These are phyloP conservation scores for Fomitopsis betulina DNA, from an alignment of 1,284 basidiomycete species.

Conservation along the genomic window DNA sequence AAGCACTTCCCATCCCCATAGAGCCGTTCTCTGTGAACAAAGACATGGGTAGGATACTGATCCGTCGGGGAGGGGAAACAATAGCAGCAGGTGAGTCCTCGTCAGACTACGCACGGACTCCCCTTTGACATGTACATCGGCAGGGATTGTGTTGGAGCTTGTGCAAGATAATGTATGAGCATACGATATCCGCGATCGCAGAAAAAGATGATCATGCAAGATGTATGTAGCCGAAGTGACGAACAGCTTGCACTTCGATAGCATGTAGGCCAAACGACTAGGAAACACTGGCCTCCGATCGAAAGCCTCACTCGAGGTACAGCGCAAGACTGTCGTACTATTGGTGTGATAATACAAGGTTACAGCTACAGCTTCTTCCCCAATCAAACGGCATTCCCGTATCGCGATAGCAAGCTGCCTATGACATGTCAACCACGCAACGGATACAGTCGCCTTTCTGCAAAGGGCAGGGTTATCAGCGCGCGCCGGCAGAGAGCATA, in stretches of 20 bases:
- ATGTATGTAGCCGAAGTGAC: background rate
- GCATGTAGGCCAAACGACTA: too few relatives aligned
- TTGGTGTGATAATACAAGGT: background rate
- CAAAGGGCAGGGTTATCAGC: constrained; percentile 1
- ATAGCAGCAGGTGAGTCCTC: constrained; percentile 77
- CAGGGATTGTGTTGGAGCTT: constrained; percentile 17
- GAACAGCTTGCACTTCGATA: too few relatives aligned
- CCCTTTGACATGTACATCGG: background rate
- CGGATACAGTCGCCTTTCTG: constrained; percentile 85
- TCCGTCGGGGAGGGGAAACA: constrained; percentile 89
- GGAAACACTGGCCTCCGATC: too few relatives aligned
- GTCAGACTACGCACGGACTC: background rate
- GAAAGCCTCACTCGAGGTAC: too few relatives aligned
- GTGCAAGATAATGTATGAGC: background rate
- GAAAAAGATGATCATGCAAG: background rate
- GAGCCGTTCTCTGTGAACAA: constrained; percentile 91
- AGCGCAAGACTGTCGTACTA: too few relatives aligned
- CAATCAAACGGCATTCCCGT: too few relatives aligned
- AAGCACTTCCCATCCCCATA: constrained; percentile 67
- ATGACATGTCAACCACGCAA: background rate
- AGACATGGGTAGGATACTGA: constrained; percentile 91
- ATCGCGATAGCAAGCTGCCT: background rate
- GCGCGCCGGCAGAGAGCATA: background rate
- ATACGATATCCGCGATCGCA: background rate
- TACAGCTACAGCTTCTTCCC: background rate